phyloP scores from a whole-genome alignment of 768 basidiomycete genomes.

The Sporobolomyces phaffii region DNA sequence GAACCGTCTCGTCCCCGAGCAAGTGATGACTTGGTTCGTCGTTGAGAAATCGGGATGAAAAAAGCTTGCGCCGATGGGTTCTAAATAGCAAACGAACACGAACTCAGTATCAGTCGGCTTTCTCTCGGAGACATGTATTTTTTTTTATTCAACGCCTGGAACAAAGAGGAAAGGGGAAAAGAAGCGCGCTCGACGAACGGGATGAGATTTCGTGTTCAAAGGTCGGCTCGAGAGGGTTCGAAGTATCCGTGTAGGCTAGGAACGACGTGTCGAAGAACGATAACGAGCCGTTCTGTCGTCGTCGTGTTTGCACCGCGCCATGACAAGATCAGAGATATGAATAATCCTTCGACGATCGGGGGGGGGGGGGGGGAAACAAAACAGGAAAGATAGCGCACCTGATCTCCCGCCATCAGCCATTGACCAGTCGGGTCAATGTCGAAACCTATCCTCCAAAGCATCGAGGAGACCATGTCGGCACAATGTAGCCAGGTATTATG shows the following conservation, averaged over 20 bases:
- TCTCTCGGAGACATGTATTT: too few species aligned
- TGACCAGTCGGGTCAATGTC: constrained; percentile 28
- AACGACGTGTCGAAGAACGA: constrained; percentile 5
- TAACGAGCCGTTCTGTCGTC: constrained; percentile 12
- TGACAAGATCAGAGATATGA: not conserved
- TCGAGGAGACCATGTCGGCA: not conserved
- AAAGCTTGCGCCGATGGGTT: not conserved
- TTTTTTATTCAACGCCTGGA: too few species aligned
- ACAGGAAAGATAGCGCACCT: constrained; percentile 1
- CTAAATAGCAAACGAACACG: not conserved
- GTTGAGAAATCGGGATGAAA: not conserved
- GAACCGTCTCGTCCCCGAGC: constrained; percentile 5
- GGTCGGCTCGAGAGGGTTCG: not conserved
- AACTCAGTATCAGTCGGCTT: not conserved
- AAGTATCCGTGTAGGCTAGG: constrained; percentile 2
- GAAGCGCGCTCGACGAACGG: too few species aligned
- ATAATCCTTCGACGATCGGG: not conserved
- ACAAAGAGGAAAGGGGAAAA: not conserved
- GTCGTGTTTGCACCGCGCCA: too few species aligned
- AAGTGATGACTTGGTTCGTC: constrained; percentile 3
- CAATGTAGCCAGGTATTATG: not conserved
- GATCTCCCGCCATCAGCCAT: constrained; percentile 29
- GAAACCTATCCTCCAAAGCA: constrained; percentile 16
- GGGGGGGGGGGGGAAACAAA: not conserved
- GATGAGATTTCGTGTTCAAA: not conserved